phyloP scores from a whole-genome alignment of 2,329 filamentous ascomycete species.

The Pseudohalonectria lignicola region DNA sequence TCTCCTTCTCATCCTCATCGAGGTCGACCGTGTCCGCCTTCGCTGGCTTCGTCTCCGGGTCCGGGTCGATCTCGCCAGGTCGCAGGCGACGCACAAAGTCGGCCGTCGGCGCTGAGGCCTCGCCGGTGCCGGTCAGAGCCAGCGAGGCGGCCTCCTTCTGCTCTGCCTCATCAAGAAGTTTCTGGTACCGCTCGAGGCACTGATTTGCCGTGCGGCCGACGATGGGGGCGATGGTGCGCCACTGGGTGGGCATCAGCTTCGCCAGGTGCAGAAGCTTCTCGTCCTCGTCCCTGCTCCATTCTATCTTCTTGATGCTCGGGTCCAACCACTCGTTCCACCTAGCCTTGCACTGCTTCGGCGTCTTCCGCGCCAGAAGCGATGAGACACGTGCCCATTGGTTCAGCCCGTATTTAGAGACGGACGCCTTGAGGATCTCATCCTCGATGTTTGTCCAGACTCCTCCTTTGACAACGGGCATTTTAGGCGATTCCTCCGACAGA shows the following conservation, averaged over 20 bases:
- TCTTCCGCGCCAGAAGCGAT: constrained; percentile 92
- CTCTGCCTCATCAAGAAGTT: constrained; percentile 90
- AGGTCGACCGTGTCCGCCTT: constrained; percentile 94
- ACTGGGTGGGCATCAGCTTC: constrained; percentile 98
- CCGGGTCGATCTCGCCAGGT: constrained; percentile 92
- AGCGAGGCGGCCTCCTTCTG: constrained; percentile 73
- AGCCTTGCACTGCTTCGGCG: constrained; percentile 97
- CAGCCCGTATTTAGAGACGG: constrained; percentile 86
- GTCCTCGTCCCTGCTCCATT: constrained; percentile 98
- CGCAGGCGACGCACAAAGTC: constrained; percentile 83
- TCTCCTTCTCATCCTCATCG: constrained; percentile 98
- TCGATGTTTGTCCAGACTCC: constrained; percentile 68
- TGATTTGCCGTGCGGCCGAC: constrained; percentile 95
- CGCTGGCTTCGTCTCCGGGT: constrained; percentile 92
- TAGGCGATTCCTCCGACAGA: too few relatives aligned
- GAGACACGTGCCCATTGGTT: constrained; percentile 99
- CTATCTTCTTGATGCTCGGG: constrained; percentile 94
- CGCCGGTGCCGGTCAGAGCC: constrained; percentile 74
- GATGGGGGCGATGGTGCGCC: constrained; percentile 95
- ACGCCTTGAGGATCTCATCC: constrained; percentile 96
- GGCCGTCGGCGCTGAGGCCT: constrained; percentile 77
- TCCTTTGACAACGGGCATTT: constrained; percentile 64
- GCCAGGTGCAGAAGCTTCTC: constrained; percentile 94
- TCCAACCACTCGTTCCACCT: constrained; percentile 98
- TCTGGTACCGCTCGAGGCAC: constrained; percentile 94